Evolutionary conservation across 2,329 filamentous ascomycete species (phyloP), one percentile per base, ranked within the genome.

Genomic region (Epichloe coenophiala): DNA sequence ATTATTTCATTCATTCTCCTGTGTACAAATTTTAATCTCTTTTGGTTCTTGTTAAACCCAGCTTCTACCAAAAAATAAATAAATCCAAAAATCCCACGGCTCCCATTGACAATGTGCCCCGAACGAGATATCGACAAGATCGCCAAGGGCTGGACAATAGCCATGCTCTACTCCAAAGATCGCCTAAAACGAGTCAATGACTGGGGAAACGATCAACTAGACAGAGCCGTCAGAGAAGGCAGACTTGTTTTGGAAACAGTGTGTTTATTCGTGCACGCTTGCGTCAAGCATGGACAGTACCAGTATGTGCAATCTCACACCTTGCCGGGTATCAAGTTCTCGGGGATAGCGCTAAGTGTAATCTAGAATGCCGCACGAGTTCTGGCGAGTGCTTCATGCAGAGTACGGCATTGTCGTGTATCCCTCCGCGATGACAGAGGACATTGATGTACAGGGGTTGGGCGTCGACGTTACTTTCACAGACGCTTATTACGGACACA

Each of bases 361-460:
- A n/a, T 3, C 7, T 43, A 69, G 67, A 36, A 53, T 68, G 13
- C 67, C 67, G 11, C 54, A 60, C 2, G 64, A 65, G 48, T 69
- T 69, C 48, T 69, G 67, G 67, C 56, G 62, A 27, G 58, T 68
- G 7, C 58, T 69, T 13, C 65, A 68, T 36, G 52, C 59, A 6
- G 66, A 69, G 47, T 69, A 67, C 31, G 67, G 67, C 39, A 69
- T 69, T 42, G 56, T 69, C n/a, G 63, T 69, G 21, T 69, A 68
- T 48, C 67, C 67, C 3, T 68, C 66, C 1, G 67, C 67, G 4
- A 55, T 69, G 51, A 66, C 62, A 9, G 67, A 69, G 50, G 58
- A 64, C 7, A 56, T 69, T 27, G 61, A 65, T 23, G 52, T 64
- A 9, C 56, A 56, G 7, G 66, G 64, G 0, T 45, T 69, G 38